phyloP scores from a whole-genome alignment of 257 asterid genomes.

The Parsonsia alboflavescens region DNA sequence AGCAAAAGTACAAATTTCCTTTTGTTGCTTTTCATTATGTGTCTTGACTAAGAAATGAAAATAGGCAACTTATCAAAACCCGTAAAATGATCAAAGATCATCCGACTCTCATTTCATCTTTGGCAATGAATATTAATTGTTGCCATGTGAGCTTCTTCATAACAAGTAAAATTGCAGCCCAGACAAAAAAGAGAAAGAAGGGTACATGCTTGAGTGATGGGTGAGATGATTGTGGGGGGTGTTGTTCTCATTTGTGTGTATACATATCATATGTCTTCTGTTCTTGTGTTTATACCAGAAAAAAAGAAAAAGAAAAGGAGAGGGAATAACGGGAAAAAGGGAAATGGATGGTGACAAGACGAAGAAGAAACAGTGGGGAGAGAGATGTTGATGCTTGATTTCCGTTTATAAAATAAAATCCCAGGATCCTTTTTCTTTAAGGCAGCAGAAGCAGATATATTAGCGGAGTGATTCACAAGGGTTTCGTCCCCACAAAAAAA shows the following conservation, averaged over 20 bases:
- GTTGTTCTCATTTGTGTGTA: neutral
- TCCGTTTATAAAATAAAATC: slow-evolving; percentile 10
- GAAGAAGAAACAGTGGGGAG: slow-evolving; percentile 14
- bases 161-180: neutral
- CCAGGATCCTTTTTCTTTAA: neutral
- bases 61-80: too few species aligned
- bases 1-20: too few species aligned
- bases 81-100: too few species aligned
- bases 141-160: neutral
- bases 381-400: slow-evolving; percentile 6
- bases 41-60: too few species aligned
- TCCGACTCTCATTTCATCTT: too few species aligned
- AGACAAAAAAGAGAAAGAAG: neutral
- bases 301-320: neutral
- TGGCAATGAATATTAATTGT: too few species aligned
- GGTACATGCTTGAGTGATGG: neutral
- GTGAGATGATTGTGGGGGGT: neutral
- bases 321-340: slow-evolving; percentile 9
- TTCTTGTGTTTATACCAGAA: neutral
- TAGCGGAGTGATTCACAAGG: neutral
- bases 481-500: slow-evolving; percentile 11
- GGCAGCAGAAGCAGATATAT: neutral
- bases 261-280: neutral
- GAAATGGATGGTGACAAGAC: slow-evolving; percentile 15
- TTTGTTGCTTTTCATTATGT: too few species aligned